phyloP scores from a whole-genome alignment of 2,329 filamentous ascomycete species.

The Trichoderma simmonsii region DNA sequence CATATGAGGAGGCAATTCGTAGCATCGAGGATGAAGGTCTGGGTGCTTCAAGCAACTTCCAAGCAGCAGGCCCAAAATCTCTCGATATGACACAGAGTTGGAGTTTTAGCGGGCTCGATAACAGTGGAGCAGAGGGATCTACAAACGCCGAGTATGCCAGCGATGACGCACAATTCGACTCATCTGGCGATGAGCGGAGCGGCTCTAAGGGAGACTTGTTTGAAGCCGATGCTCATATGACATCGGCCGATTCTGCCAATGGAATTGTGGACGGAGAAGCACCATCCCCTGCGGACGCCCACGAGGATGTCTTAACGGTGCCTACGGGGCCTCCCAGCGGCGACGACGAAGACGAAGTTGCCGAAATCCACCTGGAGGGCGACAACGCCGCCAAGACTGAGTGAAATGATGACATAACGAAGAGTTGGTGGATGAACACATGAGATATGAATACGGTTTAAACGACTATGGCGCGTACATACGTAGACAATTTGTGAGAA shows the following conservation, averaged over 20 bases:
- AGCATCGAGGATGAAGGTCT: conserved; percentile 51
- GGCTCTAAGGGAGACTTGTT: conserved; percentile 21
- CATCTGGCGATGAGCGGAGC: conserved; percentile 36
- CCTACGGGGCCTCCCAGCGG: conserved; percentile 36
- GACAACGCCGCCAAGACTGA: conserved; percentile 23
- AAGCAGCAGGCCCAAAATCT: conserved; percentile 29
- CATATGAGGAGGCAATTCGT: conserved; percentile 30
- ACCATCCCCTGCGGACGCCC: neutral
- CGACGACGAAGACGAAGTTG: conserved; percentile 42
- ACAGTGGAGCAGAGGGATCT: conserved; percentile 31
- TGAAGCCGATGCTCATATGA: conserved; percentile 34
- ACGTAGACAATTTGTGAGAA: conserved; percentile 1
- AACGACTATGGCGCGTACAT: neutral
- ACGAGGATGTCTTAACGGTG: conserved; percentile 41
- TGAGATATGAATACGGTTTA: conserved; percentile 4
- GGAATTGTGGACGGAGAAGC: neutral
- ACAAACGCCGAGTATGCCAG: conserved; percentile 39
- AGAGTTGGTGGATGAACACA: neutral
- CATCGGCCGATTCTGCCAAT: conserved; percentile 21
- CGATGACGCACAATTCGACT: conserved; percentile 44
- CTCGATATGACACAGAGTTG: conserved; percentile 40
- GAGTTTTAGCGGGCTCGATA: conserved; percentile 44
- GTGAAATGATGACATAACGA: neutral
- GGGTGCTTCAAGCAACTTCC: conserved; percentile 37
- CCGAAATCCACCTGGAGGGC: conserved; percentile 50